A percentile compares a stretch with the other conserved stretches of the same genome.
Evolutionary conservation across 805 yeast species (phyloP).

Genomic region (Hanseniaspora nectarophila): DNA sequence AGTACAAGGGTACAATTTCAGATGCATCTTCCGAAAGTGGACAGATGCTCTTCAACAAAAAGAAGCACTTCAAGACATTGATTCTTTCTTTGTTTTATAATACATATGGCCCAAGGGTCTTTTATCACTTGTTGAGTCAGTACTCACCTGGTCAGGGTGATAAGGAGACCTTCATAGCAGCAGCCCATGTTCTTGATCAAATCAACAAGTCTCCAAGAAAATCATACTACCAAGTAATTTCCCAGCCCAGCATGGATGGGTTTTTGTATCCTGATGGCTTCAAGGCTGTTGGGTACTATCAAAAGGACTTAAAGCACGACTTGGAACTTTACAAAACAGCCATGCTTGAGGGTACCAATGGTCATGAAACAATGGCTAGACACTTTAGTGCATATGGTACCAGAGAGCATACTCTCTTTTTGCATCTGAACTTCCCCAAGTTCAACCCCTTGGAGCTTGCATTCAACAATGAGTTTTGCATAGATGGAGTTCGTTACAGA

Average conservation of each 20-base stretch:
- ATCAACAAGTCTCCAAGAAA: constrained; percentile 16
- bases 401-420: constrained; percentile 25
- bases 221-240: constrained; percentile 40
- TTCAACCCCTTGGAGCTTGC: constrained; percentile 28
- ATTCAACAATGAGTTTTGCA: constrained; percentile 18
- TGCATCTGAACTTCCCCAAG: constrained; percentile 33
- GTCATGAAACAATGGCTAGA: constrained; percentile 8
- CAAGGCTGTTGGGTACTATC: constrained; percentile 69
- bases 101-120: constrained; percentile 53
- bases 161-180: constrained; percentile 64
- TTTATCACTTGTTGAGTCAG: constrained; percentile 59
- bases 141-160: constrained; percentile 78
- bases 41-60: constrained; percentile 51
- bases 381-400: constrained; percentile 13
- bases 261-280: constrained; percentile 28
- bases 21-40: constrained; percentile 68
- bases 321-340: not conserved
- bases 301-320: constrained; percentile 47
- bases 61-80: constrained; percentile 45
- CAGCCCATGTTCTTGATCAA: constrained; percentile 39
- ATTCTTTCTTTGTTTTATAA: constrained; percentile 55
- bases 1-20: constrained; percentile 52
- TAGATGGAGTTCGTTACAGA: constrained; percentile 10
- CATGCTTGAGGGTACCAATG: not conserved
- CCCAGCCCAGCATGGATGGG: constrained; percentile 31